These are phyloP conservation scores for Hirsutella minnesotensis DNA, from an alignment of 2,329 filamentous ascomycete genomes.

Conservation along the genomic window DNA sequence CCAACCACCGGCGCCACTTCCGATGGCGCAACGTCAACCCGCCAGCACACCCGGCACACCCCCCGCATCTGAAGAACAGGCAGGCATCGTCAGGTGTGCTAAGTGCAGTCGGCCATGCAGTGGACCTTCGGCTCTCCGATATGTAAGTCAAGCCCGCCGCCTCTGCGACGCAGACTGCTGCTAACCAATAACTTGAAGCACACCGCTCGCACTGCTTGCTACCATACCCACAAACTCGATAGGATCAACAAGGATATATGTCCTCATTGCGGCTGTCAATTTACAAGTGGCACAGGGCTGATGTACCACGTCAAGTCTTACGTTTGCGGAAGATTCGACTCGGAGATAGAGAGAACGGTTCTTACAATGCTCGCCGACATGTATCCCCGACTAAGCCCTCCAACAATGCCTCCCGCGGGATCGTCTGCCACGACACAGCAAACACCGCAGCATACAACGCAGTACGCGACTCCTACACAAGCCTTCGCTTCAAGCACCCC, in stretches of 20 bases:
- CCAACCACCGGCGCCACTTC: not conserved
- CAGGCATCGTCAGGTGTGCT: constrained; percentile 14
- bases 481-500: not conserved
- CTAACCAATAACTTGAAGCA: constrained; percentile 15
- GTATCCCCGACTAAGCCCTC: not conserved
- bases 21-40: no score
- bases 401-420: not conserved
- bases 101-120: constrained; percentile 23
- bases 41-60: not conserved
- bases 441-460: constrained; percentile 1
- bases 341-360: constrained; percentile 4
- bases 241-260: constrained; percentile 24
- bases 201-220: constrained; percentile 14
- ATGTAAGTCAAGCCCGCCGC: constrained; percentile 15
- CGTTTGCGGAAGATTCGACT: constrained; percentile 32
- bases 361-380: not conserved
- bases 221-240: constrained; percentile 6
- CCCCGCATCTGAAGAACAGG: not conserved
- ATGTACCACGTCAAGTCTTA: constrained; percentile 31
- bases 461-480: not conserved
- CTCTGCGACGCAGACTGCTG: not conserved
- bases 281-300: constrained; percentile 27
- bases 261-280: constrained; percentile 30
- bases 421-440: not conserved
- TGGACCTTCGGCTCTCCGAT: constrained; percentile 14